These are phyloP conservation scores for Decorospora gaudefroyi DNA, from an alignment of 2,329 filamentous ascomycete genomes.

Conservation along the genomic window DNA sequence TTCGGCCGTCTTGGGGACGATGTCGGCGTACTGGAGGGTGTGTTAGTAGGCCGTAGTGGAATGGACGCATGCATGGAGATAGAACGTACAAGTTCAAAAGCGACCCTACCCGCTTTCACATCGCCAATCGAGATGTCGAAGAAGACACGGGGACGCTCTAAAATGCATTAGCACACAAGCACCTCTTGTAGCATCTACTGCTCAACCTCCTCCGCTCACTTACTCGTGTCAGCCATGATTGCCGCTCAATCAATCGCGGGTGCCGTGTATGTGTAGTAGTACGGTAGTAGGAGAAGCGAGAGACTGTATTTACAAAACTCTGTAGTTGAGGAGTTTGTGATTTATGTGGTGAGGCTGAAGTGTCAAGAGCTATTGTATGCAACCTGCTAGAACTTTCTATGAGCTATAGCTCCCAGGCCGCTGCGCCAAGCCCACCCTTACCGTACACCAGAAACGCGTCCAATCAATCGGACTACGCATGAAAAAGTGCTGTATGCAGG, in stretches of 20 bases:
- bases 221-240: slow-evolving; percentile 37
- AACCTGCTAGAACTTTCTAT: slow-evolving; percentile 45
- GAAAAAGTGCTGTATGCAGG: not conserved
- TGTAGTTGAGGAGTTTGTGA: slow-evolving; percentile 4
- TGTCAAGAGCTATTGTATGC: slow-evolving; percentile 23
- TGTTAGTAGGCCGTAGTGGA: slow-evolving; percentile 11
- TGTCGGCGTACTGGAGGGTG: slow-evolving; percentile 40
- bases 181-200: too few relatives aligned
- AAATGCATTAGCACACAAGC: slow-evolving; percentile 13
- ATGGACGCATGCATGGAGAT: not conserved
- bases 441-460: slow-evolving; percentile 7
- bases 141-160: slow-evolving; percentile 78
- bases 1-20: slow-evolving; percentile 92
- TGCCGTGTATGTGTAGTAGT: not conserved
- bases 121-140: slow-evolving; percentile 88
- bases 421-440: slow-evolving; percentile 30
- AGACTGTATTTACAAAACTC: not conserved
- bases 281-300: not conserved
- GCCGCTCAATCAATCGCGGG: slow-evolving; percentile 14
- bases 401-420: slow-evolving; percentile 24
- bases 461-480: not conserved
- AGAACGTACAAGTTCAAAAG: slow-evolving; percentile 75
- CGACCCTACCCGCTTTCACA: slow-evolving; percentile 73
- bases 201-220: not conserved
- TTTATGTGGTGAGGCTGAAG: slow-evolving; percentile 26